These are phyloP conservation scores for Ormosia emarginata DNA, from an alignment of 306 rosid species.

Conservation along the genomic window DNA sequence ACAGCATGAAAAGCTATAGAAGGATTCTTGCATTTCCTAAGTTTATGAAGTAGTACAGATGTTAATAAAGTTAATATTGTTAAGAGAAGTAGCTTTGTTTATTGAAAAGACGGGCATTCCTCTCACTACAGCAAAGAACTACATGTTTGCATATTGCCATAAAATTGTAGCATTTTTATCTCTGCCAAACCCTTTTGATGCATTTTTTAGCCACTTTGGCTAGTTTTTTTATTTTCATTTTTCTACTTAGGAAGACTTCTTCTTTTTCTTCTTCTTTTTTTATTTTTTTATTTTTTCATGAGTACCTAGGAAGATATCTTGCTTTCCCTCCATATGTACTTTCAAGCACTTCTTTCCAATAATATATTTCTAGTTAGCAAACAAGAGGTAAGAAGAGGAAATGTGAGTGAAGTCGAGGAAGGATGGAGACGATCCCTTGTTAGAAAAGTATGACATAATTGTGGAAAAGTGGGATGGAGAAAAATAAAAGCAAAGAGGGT, in stretches of 20 bases:
- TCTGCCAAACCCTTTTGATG: conserved; percentile 2
- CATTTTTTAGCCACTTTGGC: neutral
- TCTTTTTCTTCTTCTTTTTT: too few species aligned
- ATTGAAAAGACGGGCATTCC: neutral
- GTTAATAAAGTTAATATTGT: neutral
- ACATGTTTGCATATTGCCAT: neutral
- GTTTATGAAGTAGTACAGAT: neutral
- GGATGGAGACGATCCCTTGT: conserved; percentile 16
- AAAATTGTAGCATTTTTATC: neutral
- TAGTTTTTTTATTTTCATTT: neutral
- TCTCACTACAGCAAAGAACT: neutral
- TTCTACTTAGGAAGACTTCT: neutral
- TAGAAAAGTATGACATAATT: neutral
- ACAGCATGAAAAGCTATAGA: neutral
- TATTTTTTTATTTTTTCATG: too few species aligned
- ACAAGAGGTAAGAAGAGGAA: conserved; percentile 3
- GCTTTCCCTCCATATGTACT: neutral
- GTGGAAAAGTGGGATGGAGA: conserved; percentile 3
- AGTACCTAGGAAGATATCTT: neutral
- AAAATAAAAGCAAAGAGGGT: neutral
- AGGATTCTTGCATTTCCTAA: neutral
- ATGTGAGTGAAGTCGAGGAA: conserved; percentile 15
- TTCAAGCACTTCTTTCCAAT: neutral
- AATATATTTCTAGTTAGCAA: neutral
- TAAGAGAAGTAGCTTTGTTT: neutral